Conservation (phyloP, 2,329 filamentous ascomycete species). For the Colletotrichum orchidophilum region DNA sequence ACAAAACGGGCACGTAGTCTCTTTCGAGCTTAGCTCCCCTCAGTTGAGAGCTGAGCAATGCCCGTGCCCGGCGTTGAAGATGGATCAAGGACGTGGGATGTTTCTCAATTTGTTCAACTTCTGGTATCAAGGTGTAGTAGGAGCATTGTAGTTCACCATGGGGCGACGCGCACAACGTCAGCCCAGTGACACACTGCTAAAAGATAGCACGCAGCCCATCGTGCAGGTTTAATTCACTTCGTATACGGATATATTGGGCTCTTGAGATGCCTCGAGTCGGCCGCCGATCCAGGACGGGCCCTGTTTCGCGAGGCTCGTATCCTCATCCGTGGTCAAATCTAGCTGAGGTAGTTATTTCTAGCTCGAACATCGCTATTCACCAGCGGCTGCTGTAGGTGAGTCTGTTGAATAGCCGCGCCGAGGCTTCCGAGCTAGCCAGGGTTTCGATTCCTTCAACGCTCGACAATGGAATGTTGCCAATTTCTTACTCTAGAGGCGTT, state of each 20-base stretch:
- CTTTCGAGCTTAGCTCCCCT: conserved; percentile 1
- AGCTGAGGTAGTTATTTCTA: background rate
- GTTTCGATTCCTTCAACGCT: background rate
- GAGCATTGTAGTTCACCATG: too few species aligned
- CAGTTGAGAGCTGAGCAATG: conserved; percentile 16
- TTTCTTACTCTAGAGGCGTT: background rate
- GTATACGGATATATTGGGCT: background rate
- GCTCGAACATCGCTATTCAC: background rate
- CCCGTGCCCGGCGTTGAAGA: conserved; percentile 14
- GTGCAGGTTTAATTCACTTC: conserved; percentile 6
- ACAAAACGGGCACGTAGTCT: conserved; percentile 15
- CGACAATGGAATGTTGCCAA: background rate
- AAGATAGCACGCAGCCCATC: background rate
- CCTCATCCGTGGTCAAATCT: background rate
- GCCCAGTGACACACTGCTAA: background rate
- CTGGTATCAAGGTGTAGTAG: background rate
- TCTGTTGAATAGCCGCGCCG: background rate
- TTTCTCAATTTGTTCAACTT: background rate
- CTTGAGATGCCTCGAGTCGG: conserved; percentile 2
- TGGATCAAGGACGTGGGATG: background rate
- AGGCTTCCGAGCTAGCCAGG: background rate
- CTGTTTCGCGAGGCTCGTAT: background rate
- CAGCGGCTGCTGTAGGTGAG: background rate
- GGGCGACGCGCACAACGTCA: too few species aligned
- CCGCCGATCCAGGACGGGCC: background rate